Base-by-base conservation (phyloP, 2,329 filamentous ascomycete species). In the Waltergamsia citrina region DNA sequence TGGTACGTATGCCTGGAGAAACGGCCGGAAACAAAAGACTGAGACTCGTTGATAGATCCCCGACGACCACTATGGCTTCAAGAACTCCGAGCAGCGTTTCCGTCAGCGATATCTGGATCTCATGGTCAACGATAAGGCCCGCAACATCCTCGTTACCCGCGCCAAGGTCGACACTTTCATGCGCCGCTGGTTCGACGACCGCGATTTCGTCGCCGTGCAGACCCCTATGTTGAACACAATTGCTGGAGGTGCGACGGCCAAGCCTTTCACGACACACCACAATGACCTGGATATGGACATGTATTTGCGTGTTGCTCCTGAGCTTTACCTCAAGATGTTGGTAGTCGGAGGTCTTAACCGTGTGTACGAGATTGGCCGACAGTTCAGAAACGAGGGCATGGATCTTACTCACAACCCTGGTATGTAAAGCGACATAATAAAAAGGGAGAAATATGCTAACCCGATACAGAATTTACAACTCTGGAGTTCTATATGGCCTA, bases 201-300 rank as follows among this genome's bases (percentile, higher is more conserved):
- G 81, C 35, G 85, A 90, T 49, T 98, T 98, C 59, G 70, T 87
- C 36, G 88, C 95, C 57, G 88, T 96, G 18, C 86, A 96, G 64
- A 98, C 92, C 1, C 90, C 92, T 5, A 95, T 96, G 77, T 88
- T 98, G 74, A 93, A 94, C 57, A 76, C 84, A 50, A 94, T 94
- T 53, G 87, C 92, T 20, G 93, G 92, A 47, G 92, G 92, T 54
- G 92, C 92, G 22, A 96, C 92, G 2, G 92, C 92, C 38, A 87
- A 57, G 66, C 92, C 92, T 5, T 98, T 98, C 63, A 70, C 84
- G 46, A 96, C 92, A 11, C 83, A 94, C 60, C 92, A 96, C 68
- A 98, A 98, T 60, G 92, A 96, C 34, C 73, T 92, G 33, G 77
- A 94, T 59, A 87, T 94, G 78, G 81, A 94, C 48, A 80, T 98